These are phyloP conservation scores for Esteya vermicola DNA, from an alignment of 2,329 filamentous ascomycete species.

Conservation along the genomic window DNA sequence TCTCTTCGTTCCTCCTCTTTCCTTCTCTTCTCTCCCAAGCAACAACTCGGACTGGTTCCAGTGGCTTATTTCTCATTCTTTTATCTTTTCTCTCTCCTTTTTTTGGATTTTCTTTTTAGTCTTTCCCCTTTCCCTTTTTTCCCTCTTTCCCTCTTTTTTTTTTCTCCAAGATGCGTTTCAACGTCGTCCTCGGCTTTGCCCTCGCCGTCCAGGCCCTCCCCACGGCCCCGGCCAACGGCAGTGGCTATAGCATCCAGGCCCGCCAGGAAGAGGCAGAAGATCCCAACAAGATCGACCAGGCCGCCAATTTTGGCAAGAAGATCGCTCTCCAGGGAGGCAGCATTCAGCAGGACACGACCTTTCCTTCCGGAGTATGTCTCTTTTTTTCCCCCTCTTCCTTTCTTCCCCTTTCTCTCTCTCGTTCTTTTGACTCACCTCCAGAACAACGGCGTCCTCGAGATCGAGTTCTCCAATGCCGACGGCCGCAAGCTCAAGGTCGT, in stretches of 20 bases:
- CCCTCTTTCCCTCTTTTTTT: neutral
- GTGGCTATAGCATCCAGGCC: no score
- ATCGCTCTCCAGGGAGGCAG: conserved; percentile 18
- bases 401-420: no score
- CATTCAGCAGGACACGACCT: conserved; percentile 19
- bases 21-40: no score
- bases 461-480: conserved; percentile 22
- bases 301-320: conserved; percentile 16
- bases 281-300: conserved; percentile 16
- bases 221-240: no score
- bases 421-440: neutral
- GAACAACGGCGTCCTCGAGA: conserved; percentile 20
- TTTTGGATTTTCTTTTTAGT: neutral
- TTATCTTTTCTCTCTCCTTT: neutral
- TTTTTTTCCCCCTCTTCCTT: neutral
- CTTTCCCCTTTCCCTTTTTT: neutral
- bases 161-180: neutral
- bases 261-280: conserved; percentile 8
- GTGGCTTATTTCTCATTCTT: neutral
- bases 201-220: neutral
- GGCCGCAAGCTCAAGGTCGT: conserved; percentile 21
- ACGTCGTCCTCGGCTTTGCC: neutral
- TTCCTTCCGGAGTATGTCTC: conserved; percentile 18
- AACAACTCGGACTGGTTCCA: no score
- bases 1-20: no score